A percentile compares a stretch with the other conserved stretches of the same genome.
Evolutionary conservation across 495 filamentous ascomycete species (phyloP).

Genomic region (Immersiella caudata): DNA sequence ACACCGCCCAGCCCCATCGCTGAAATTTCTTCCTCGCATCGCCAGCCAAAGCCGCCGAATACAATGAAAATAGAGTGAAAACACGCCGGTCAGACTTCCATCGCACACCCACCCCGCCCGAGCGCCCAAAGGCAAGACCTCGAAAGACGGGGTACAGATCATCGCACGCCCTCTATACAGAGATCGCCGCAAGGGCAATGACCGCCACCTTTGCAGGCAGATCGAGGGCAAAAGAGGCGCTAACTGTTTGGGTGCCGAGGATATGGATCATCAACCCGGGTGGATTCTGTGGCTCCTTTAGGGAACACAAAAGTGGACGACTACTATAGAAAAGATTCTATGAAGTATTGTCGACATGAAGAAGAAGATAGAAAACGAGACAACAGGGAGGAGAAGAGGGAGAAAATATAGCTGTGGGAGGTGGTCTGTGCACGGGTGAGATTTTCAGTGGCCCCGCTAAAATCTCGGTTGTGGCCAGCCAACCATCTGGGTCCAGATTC

Average conservation of each 20-base stretch:
- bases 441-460: constrained; percentile 24
- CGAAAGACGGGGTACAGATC: constrained; percentile 60
- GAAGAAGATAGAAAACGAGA: constrained; percentile 44
- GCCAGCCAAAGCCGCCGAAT: constrained; percentile 41
- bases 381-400: constrained; percentile 20
- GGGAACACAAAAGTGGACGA: constrained; percentile 78
- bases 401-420: constrained; percentile 43
- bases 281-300: constrained; percentile 68
- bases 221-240: constrained; percentile 49
- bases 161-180: constrained; percentile 65
- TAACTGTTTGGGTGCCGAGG: constrained; percentile 64
- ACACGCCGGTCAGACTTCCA: constrained; percentile 65
- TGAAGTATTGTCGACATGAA: constrained; percentile 68
- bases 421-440: constrained; percentile 46
- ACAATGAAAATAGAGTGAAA: constrained; percentile 52
- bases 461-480: constrained; percentile 28
- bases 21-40: constrained; percentile 45
- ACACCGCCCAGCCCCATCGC: neutral
- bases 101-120: constrained; percentile 59
- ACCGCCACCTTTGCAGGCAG: constrained; percentile 57
- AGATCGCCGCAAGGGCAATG: constrained; percentile 28
- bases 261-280: constrained; percentile 65
- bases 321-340: constrained; percentile 93
- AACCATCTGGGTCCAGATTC: too few species aligned
- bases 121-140: constrained; percentile 58